phyloP scores from a whole-genome alignment of 352 stramenopile species.

The Peronospora belbahrii region DNA sequence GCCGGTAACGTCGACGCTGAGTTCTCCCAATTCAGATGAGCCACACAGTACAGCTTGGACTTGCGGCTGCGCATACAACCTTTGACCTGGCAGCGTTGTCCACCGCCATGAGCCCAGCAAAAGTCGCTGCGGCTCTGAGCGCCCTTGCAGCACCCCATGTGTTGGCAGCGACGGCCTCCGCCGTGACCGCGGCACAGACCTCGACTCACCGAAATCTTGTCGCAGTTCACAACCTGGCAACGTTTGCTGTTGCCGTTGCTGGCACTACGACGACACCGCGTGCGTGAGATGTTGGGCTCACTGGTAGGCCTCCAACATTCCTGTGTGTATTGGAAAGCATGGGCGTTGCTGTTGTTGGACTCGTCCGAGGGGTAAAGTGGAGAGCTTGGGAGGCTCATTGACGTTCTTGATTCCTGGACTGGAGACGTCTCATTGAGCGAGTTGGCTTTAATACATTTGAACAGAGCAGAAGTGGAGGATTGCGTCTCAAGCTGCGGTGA shows the following conservation, averaged over 20 bases:
- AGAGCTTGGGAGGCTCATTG: conserved; percentile 3
- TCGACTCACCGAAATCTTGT: conserved; percentile 54
- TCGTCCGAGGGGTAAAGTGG: conserved; percentile 28
- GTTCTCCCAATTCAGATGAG: conserved; percentile 41
- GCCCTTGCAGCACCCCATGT: conserved; percentile 38
- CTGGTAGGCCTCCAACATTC: conserved; percentile 7
- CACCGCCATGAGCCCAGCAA: conserved; percentile 58
- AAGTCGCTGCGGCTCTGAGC: conserved; percentile 53
- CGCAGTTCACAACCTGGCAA: conserved; percentile 43
- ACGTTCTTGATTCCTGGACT: background rate
- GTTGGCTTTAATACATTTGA: conserved; percentile 24
- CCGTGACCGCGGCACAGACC: conserved; percentile 55
- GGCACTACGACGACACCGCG: conserved; percentile 27
- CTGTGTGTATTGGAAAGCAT: conserved; percentile 15
- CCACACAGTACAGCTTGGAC: conserved; percentile 57
- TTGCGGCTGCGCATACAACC: conserved; percentile 53
- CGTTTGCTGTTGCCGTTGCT: conserved; percentile 39
- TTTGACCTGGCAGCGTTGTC: conserved; percentile 53
- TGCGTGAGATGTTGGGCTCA: conserved; percentile 5
- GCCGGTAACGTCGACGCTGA: conserved; percentile 2
- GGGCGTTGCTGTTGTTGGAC: conserved; percentile 16
- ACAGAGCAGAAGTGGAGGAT: conserved; percentile 11
- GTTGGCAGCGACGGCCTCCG: conserved; percentile 46
- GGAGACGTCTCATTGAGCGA: conserved; percentile 22
- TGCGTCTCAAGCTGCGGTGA: conserved; percentile 3